Conservation (phyloP, 176 grass and related monocot species). For the Carex scoparia region DNA sequence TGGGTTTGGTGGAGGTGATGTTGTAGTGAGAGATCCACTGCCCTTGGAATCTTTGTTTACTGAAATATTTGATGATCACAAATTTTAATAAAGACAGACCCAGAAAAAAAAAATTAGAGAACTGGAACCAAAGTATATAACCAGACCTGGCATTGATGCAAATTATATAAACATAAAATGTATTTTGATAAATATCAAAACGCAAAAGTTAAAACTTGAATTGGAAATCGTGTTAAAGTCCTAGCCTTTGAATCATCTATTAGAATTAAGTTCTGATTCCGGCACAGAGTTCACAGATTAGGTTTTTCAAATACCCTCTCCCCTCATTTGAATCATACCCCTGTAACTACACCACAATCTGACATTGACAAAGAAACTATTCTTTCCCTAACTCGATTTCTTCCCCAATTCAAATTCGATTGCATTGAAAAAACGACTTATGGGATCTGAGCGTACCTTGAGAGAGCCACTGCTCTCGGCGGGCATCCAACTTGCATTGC, state of each 20-base stretch:
- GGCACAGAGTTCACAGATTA: conserved; percentile 31
- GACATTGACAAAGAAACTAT: neutral
- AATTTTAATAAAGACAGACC: neutral
- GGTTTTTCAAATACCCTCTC: conserved; percentile 14
- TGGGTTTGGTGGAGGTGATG: conserved; percentile 47
- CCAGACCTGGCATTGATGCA: neutral
- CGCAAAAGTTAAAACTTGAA: neutral
- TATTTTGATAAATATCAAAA: neutral
- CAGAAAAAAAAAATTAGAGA: neutral
- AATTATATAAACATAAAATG: neutral
- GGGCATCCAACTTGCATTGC: conserved; percentile 91
- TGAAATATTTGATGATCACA: conserved; percentile 15
- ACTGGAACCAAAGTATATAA: neutral
- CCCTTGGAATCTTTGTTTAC: conserved; percentile 38
- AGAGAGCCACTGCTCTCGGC: conserved; percentile 95
- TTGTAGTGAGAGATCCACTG: conserved; percentile 32
- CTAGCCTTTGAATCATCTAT: neutral
- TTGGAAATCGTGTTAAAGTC: neutral
- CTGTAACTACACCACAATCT: neutral
- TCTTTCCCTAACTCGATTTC: neutral
- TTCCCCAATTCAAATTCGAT: conserved; percentile 2
- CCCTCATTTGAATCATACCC: neutral
- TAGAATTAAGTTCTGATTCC: neutral
- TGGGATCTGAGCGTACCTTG: conserved; percentile 55
- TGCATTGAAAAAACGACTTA: neutral